Evolutionary conservation across 441 rosid species (phyloP), one percentile per base, ranked within the genome.

Genomic region (Mallotus japonicus): DNA sequence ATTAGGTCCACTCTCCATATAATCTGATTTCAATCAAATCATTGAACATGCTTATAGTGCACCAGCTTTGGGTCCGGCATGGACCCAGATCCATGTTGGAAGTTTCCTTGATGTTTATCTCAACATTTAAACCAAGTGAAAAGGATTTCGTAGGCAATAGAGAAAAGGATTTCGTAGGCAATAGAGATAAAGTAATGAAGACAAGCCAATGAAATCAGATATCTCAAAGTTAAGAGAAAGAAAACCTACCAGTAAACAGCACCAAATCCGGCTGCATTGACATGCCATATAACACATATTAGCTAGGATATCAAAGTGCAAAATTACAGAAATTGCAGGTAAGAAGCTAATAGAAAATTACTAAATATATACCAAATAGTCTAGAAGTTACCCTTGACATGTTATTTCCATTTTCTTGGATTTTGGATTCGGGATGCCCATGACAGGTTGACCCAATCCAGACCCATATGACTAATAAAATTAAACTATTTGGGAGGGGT

Each of bases 241-340:
- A 65, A 60, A 69, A 80, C 86, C 69, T 83, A 80, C 97, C 97
- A 87, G 95, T 92, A 83, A 94, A 92, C 74, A 94, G 90, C 85
- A 94, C 99, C 92, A 94, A 79, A 78, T 94, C 87, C 22, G 95
- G 94, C 96, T 92, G 94, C 92, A 88, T 57, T 65, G 62, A 59
- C 83, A 49, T 79, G 67, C 60, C 84, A 53, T 78, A 51, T 67
- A 76, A 70, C 50, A 71, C 37, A 70, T 49, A 66, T 89, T 75
- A 87, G 83, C 79, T 40, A 61, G 19, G 42, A 32, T 32, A 17
- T 66, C 19, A 1, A 67, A 47, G 16, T 3, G 5, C 55, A 14
- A 24, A 76, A 34, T 14, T 55, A 70, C 14, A 16, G 62, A 49
- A 53, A 62, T 70, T 44, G 17, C n/a, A 47, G 22, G 6, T 5